A percentile compares a stretch with the other conserved stretches of the same genome.
These are phyloP conservation scores for Kluyveromyces nonfermentans DNA, from an alignment of 805 yeast species.

Conservation along the genomic window DNA sequence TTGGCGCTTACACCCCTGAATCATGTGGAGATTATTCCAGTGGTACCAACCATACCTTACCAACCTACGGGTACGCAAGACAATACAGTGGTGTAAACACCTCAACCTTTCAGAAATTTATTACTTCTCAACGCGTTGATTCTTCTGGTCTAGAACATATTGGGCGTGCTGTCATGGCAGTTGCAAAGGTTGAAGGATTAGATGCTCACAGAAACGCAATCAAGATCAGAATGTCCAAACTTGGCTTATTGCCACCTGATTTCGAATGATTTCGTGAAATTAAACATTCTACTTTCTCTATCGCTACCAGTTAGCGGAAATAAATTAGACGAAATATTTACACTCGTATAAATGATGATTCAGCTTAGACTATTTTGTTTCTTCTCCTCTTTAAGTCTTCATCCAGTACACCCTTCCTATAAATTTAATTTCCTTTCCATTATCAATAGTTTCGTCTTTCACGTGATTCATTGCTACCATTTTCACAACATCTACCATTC, in stretches of 20 bases:
- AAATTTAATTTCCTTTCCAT: no score
- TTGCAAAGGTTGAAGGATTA: constrained; percentile 93
- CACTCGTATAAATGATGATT: background rate
- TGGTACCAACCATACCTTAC: constrained; percentile 97
- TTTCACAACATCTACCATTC: background rate
- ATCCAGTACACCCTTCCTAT: no score
- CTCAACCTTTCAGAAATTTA: constrained; percentile 87
- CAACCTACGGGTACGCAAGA: constrained; percentile 97
- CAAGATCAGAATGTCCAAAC: constrained; percentile 80
- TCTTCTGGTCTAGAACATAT: constrained; percentile 77
- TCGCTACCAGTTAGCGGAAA: background rate
- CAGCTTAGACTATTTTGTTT: background rate
- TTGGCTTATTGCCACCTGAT: constrained; percentile 42
- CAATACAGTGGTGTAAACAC: constrained; percentile 97
- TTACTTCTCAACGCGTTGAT: constrained; percentile 87
- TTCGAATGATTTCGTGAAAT: constrained; percentile 16
- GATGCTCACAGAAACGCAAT: constrained; percentile 98
- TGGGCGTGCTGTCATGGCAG: constrained; percentile 93
- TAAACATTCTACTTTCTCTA: background rate
- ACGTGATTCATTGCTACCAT: background rate
- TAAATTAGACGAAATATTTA: background rate
- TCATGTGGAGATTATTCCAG: constrained; percentile 97
- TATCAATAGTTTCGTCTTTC: background rate
- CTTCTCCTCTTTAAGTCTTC: no score
- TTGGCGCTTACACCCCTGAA: constrained; percentile 94